Base-by-base conservation (phyloP, 2,329 filamentous ascomycete genomes). In the Aspergillus bombycis region DNA sequence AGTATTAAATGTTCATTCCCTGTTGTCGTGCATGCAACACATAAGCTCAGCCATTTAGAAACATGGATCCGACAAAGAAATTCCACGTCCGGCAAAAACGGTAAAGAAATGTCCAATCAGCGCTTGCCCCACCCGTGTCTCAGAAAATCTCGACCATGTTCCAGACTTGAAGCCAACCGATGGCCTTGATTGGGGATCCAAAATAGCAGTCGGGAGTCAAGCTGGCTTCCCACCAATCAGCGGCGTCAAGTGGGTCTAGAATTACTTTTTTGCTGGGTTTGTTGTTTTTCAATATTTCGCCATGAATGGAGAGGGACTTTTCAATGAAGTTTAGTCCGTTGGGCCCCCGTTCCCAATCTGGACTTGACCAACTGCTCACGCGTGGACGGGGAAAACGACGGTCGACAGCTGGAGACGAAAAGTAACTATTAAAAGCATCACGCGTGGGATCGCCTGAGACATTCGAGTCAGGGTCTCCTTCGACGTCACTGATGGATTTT, bases 151-250 rank as follows among this genome's bases (percentile, higher is more conserved):
- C 30, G 43, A 60, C 50, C 34, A 61, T 63, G 60, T 65, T 67
- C 65, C 62, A 67, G 62, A 67, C 64, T 62, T 28, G 16, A n/a
- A 21, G 2, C 45, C 60, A 41, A 28, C 30, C 41, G 23, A 54
- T 46, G 58, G 8, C 46, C 21, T 19, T 58, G 60, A 66, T 68
- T 65, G 58, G 64, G 5, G n/a, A 34, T 53, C 59, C 50, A 63
- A 61, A 67, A 65, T 67, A 66, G 60, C 41, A 68, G 46, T 45
- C 54, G 32, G 36, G 11, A 55, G n/a, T 38, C 26, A 60, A 28
- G 4, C 5, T 8, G 5, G 21, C 23, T 12, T 19, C 26, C 10
- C 23, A 11, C 62, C 67, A 63, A 64, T 65, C 26, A 46, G 38
- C 54, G 59, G 2, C 8, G 1, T 1, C 2, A 2, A 43, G 56